These are phyloP conservation scores for Mycena indigotica DNA, from an alignment of 768 basidiomycete species.

Conservation along the genomic window DNA sequence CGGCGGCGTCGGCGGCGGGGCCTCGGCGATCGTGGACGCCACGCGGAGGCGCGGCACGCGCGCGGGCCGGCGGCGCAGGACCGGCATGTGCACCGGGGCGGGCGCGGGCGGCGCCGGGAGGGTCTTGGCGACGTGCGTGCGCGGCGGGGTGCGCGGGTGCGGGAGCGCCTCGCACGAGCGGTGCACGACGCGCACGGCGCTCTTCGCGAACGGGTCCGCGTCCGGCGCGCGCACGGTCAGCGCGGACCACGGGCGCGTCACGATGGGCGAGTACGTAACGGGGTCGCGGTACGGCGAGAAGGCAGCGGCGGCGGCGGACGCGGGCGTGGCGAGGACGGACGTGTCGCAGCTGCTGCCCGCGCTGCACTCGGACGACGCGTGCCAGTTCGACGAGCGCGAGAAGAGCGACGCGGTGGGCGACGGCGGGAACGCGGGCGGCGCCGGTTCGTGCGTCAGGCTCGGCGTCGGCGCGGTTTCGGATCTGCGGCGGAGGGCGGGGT, in stretches of 20 bases:
- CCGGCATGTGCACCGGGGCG: too few relatives aligned
- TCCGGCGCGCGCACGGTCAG: slow-evolving; percentile 17
- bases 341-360: not conserved
- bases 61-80: too few relatives aligned
- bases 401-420: slow-evolving; percentile 8
- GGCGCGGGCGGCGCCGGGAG: not conserved
- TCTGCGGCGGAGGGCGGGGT: too few relatives aligned
- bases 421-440: too few relatives aligned
- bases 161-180: slow-evolving; percentile 22
- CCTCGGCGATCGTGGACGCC: too few relatives aligned
- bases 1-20: too few relatives aligned
- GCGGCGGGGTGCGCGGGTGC: not conserved
- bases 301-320: not conserved
- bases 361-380: slow-evolving; percentile 1
- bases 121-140: not conserved
- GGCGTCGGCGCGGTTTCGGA: slow-evolving; percentile 16
- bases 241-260: slow-evolving; percentile 16
- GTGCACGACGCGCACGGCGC: slow-evolving; percentile 26
- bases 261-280: not conserved
- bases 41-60: too few relatives aligned
- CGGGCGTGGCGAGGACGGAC: not conserved
- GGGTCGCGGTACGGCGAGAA: too few relatives aligned
- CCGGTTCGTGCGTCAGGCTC: too few relatives aligned
- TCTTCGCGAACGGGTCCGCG: slow-evolving; percentile 31
- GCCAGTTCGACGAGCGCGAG: too few relatives aligned